These are phyloP conservation scores for Hygrocybe coccinea DNA, from an alignment of 768 basidiomycete genomes.

Conservation along the genomic window DNA sequence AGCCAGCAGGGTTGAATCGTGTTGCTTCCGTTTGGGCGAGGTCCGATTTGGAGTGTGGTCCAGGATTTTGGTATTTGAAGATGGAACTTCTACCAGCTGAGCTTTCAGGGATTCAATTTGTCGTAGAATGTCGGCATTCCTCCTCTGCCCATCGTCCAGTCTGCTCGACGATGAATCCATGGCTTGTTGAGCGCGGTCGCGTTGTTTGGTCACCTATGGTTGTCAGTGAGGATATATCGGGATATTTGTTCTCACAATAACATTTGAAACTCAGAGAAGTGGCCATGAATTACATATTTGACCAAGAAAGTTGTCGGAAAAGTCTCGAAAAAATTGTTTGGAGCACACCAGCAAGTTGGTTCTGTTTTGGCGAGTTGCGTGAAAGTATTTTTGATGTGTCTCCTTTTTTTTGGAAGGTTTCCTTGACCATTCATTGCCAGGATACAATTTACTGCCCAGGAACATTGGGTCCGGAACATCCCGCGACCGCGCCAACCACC, in stretches of 20 bases:
- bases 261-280: slow-evolving; percentile 32
- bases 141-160: slow-evolving; percentile 32
- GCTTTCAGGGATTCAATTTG: slow-evolving; percentile 56
- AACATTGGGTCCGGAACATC: too few species aligned
- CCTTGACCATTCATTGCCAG: too few species aligned
- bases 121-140: slow-evolving; percentile 45
- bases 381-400: not conserved
- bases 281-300: not conserved
- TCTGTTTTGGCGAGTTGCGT: not conserved
- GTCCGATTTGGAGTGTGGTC: slow-evolving; percentile 43
- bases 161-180: slow-evolving; percentile 58
- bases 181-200: not conserved
- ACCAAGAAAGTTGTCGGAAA: not conserved
- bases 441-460: too few species aligned
- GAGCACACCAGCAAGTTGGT: not conserved
- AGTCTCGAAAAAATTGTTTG: not conserved
- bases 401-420: slow-evolving; percentile 6
- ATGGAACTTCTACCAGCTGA: slow-evolving; percentile 42
- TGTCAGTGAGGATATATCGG: slow-evolving; percentile 18
- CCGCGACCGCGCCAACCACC: too few species aligned
- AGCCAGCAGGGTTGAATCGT: slow-evolving; percentile 38
- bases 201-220: slow-evolving; percentile 5
- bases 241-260: slow-evolving; percentile 6
- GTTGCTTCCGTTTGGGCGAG: slow-evolving; percentile 44
- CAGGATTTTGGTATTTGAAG: slow-evolving; percentile 13